Evolutionary conservation across 1,284 basidiomycete genomes (phyloP).

Genomic region (Anthracocystis panici-leucophaei): DNA sequence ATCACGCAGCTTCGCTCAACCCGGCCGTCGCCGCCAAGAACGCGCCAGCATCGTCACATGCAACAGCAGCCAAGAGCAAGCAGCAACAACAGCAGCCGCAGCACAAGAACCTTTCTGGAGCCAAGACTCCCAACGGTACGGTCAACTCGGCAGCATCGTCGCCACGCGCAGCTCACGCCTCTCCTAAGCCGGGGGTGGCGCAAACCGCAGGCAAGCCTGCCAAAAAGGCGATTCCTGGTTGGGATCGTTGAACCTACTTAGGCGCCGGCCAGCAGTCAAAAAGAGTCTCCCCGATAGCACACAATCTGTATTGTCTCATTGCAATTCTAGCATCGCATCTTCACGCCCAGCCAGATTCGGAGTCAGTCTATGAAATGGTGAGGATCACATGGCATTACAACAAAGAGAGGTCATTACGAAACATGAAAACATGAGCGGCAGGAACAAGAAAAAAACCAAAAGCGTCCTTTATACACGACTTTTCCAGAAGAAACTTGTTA

Average conservation of each 20-base stretch:
- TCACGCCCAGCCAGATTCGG: not conserved
- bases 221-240: constrained; percentile 36
- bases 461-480: constrained; percentile 6
- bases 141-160: constrained; percentile 29
- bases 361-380: not conserved
- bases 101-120: constrained; percentile 12
- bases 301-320: constrained; percentile 1
- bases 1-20: constrained; percentile 7
- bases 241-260: constrained; percentile 20
- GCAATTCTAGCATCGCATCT: constrained; percentile 34
- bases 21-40: constrained; percentile 7
- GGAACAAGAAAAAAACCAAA: not conserved
- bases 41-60: constrained; percentile 3
- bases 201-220: constrained; percentile 7
- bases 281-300: no score
- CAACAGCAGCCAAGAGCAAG: constrained; percentile 15
- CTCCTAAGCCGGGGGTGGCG: constrained; percentile 12
- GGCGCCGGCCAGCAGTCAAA: not conserved
- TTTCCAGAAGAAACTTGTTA: not conserved
- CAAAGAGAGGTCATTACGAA: not conserved
- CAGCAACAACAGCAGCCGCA: constrained; percentile 16
- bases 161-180: constrained; percentile 23
- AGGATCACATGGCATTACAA: constrained; percentile 3
- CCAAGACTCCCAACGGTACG: constrained; percentile 17
- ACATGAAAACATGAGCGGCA: not conserved